phyloP scores from a whole-genome alignment of 2,329 filamentous ascomycete genomes.

The Karstenula rhodostoma region DNA sequence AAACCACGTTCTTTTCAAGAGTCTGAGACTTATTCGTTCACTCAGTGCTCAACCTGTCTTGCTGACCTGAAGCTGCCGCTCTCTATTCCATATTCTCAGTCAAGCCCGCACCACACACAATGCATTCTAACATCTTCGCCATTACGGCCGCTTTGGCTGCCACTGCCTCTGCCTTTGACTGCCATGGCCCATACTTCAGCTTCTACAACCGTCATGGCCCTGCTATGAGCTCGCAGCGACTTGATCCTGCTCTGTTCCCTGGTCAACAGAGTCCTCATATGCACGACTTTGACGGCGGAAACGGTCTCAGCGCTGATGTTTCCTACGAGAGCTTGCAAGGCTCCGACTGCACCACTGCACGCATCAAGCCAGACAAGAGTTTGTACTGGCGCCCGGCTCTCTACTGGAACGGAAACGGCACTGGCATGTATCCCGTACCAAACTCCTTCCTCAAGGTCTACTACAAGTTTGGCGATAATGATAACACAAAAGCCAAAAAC shows the following conservation, averaged over 20 bases:
- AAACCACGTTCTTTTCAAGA: conserved; percentile 26
- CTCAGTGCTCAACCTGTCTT: conserved; percentile 20
- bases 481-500: conserved; percentile 40
- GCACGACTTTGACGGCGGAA: conserved; percentile 50
- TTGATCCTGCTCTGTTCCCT: conserved; percentile 47
- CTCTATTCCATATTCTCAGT: conserved; percentile 2
- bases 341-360: conserved; percentile 47
- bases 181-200: conserved; percentile 49
- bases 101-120: conserved; percentile 26
- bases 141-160: conserved; percentile 42
- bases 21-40: conserved; percentile 45
- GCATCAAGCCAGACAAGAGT: conserved; percentile 49
- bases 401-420: conserved; percentile 48
- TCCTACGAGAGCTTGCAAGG: conserved; percentile 37
- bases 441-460: conserved; percentile 48
- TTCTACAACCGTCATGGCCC: conserved; percentile 47
- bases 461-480: conserved; percentile 48
- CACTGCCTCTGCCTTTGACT: conserved; percentile 44
- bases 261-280: conserved; percentile 45
- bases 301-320: conserved; percentile 38
- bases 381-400: conserved; percentile 51
- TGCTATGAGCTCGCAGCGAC: conserved; percentile 46
- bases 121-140: conserved; percentile 38
- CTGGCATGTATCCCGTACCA: conserved; percentile 46
- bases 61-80: conserved; percentile 14